A percentile compares a stretch with the other conserved stretches of the same genome.
Evolutionary conservation across 2,329 filamentous ascomycete genomes (phyloP).

Genomic region (Cytospora chrysosperma): DNA sequence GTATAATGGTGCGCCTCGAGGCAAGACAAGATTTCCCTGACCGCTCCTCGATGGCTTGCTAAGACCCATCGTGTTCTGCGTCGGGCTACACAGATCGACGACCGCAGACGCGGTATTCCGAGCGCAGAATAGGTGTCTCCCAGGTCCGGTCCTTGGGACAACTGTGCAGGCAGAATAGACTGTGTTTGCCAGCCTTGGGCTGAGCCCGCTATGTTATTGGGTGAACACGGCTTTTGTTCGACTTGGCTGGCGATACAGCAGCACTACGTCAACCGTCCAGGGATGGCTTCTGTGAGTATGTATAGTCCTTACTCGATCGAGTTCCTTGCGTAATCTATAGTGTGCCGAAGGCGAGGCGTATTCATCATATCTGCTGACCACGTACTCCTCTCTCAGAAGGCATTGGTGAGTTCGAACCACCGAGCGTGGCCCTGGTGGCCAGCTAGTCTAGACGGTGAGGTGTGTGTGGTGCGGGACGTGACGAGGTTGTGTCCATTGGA

Average conservation of each 20-base stretch:
- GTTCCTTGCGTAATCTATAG: background rate
- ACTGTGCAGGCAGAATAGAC: background rate
- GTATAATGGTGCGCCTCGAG: slow-evolving; percentile 8
- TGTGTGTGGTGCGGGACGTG: slow-evolving; percentile 5
- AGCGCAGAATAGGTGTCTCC: background rate
- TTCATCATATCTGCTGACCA: background rate
- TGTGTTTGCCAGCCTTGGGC: background rate
- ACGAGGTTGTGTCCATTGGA: slow-evolving; percentile 7
- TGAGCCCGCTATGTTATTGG: background rate
- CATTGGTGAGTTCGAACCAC: background rate
- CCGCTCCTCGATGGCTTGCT: slow-evolving; percentile 8
- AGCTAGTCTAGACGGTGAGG: slow-evolving; percentile 1
- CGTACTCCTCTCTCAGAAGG: background rate
- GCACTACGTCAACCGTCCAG: background rate
- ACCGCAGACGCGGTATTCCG: slow-evolving; percentile 10
- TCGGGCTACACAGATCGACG: slow-evolving; percentile 7
- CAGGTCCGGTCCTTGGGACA: slow-evolving; percentile 3
- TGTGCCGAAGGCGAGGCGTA: background rate
- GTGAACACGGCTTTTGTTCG: background rate
- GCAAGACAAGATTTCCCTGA: slow-evolving; percentile 11
- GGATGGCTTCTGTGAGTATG: background rate
- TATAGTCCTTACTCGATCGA: background rate
- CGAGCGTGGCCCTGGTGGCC: slow-evolving; percentile 2
- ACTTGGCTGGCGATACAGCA: background rate
- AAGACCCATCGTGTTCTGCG: background rate